A percentile compares a stretch with the other conserved stretches of the same genome.
phyloP scores from a whole-genome alignment of 805 yeast genomes.

The Starmerella riodocensis region DNA sequence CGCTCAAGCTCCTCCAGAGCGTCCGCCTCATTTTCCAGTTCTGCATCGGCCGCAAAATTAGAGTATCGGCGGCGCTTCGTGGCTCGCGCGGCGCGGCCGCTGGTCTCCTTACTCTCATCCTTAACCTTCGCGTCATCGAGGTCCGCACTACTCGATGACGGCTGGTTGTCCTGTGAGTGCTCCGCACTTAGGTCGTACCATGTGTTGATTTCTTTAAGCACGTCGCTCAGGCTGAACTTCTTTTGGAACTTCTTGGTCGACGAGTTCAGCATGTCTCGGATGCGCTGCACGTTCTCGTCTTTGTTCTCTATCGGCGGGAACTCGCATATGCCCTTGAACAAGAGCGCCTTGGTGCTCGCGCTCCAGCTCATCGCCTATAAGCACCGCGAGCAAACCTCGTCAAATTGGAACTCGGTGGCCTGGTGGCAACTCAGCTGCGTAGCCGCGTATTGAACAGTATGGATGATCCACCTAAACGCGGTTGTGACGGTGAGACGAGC shows the following conservation, averaged over 20 bases:
- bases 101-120: not conserved
- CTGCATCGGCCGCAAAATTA: slow-evolving; percentile 4
- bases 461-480: no score
- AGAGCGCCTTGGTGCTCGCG: slow-evolving; percentile 2
- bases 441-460: no score
- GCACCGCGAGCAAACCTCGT: not conserved
- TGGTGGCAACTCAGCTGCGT: no score
- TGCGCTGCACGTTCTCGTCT: not conserved
- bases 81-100: slow-evolving; percentile 1
- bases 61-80: not conserved
- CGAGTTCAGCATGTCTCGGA: slow-evolving; percentile 9
- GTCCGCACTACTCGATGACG: no score
- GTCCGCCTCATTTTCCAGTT: not conserved
- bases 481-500: no score
- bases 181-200: slow-evolving; percentile 7
- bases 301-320: slow-evolving; percentile 2
- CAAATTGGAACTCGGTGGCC: not conserved
- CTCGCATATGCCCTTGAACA: slow-evolving; percentile 11
- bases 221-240: slow-evolving; percentile 11
- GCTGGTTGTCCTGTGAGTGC: no score
- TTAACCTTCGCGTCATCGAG: no score
- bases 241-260: slow-evolving; percentile 11
- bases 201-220: slow-evolving; percentile 2
- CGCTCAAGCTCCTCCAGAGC: not conserved
- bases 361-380: slow-evolving; percentile 9